phyloP scores from a whole-genome alignment of 352 stramenopile genomes.

The Phytopythium litorale region DNA sequence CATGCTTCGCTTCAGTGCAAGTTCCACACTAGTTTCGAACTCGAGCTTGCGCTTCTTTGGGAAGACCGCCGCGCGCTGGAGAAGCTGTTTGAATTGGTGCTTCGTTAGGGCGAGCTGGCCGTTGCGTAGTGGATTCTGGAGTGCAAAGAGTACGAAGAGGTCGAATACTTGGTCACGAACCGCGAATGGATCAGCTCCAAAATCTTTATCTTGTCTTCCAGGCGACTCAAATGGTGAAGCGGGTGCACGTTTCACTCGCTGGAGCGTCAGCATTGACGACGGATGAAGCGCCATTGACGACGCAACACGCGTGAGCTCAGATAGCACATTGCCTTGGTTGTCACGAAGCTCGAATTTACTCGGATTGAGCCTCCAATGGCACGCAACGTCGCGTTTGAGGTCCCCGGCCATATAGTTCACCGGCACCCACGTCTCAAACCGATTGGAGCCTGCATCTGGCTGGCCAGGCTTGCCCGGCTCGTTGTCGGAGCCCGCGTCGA shows the following conservation, averaged over 20 bases:
- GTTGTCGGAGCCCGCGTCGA: slow-evolving; percentile 9
- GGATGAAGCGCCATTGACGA: slow-evolving; percentile 9
- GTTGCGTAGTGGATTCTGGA: slow-evolving; percentile 49
- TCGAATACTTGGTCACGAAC: slow-evolving; percentile 59
- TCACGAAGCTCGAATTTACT: slow-evolving; percentile 44
- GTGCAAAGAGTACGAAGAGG: slow-evolving; percentile 53
- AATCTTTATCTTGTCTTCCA: too few relatives aligned
- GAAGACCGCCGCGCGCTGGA: slow-evolving; percentile 30
- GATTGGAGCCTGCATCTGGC: not conserved
- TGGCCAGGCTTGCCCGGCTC: not conserved
- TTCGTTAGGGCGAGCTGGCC: slow-evolving; percentile 39
- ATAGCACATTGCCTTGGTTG: slow-evolving; percentile 14
- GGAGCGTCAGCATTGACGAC: slow-evolving; percentile 16
- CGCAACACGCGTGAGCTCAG: slow-evolving; percentile 5
- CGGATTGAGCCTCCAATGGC: slow-evolving; percentile 39
- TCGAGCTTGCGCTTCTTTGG: slow-evolving; percentile 32
- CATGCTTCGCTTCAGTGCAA: slow-evolving; percentile 31
- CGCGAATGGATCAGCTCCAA: slow-evolving; percentile 36
- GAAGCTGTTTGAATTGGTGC: slow-evolving; percentile 64
- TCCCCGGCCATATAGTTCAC: slow-evolving; percentile 38
- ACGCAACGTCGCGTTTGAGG: slow-evolving; percentile 40
- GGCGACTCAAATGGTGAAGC: too few relatives aligned
- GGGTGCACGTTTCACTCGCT: slow-evolving; percentile 5
- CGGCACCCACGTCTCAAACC: slow-evolving; percentile 45
- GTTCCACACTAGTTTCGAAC: slow-evolving; percentile 35